These are phyloP conservation scores for Nigrospora oryzae DNA, from an alignment of 2,329 filamentous ascomycete genomes.

Conservation along the genomic window DNA sequence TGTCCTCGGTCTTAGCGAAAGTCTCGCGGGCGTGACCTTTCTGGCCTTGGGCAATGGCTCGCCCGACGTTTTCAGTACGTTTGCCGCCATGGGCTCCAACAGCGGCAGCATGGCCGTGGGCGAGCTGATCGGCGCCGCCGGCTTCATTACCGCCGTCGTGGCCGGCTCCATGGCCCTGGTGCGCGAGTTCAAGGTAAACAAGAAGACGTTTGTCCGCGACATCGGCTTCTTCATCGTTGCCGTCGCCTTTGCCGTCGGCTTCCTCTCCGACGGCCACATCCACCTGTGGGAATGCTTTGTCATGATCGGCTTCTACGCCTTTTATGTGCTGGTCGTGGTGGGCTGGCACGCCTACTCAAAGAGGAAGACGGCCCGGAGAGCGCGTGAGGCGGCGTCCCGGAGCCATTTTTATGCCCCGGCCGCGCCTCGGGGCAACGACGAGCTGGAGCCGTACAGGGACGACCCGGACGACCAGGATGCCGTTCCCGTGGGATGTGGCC, in stretches of 20 bases:
- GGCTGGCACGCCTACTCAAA: conserved; percentile 83
- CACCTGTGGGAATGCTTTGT: conserved; percentile 79
- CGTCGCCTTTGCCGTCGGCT: conserved; percentile 77
- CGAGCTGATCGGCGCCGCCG: conserved; percentile 87
- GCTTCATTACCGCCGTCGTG: conserved; percentile 94
- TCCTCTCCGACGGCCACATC: conserved; percentile 76
- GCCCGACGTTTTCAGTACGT: conserved; percentile 96
- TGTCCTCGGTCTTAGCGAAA: conserved; percentile 89
- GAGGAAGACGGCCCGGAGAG: conserved; percentile 48
- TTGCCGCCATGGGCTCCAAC: conserved; percentile 94
- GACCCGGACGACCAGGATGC: conserved; percentile 45
- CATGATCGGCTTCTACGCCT: conserved; percentile 87
- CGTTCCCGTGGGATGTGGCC: conserved; percentile 16
- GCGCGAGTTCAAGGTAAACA: conserved; percentile 86
- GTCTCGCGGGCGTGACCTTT: conserved; percentile 91
- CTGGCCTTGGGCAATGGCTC: conserved; percentile 96
- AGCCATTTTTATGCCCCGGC: conserved; percentile 61
- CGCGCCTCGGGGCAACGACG: conserved; percentile 38
- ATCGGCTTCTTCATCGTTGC: conserved; percentile 87
- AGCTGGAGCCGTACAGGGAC: conserved; percentile 57
- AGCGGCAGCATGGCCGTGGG: conserved; percentile 95
- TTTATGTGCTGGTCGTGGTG: conserved; percentile 85
- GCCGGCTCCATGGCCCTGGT: conserved; percentile 96
- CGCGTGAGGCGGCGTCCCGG: conserved; percentile 63
- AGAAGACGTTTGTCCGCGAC: conserved; percentile 83